Conservation (phyloP, 2,329 filamentous ascomycete genomes). For the Xylaria multiplex region DNA sequence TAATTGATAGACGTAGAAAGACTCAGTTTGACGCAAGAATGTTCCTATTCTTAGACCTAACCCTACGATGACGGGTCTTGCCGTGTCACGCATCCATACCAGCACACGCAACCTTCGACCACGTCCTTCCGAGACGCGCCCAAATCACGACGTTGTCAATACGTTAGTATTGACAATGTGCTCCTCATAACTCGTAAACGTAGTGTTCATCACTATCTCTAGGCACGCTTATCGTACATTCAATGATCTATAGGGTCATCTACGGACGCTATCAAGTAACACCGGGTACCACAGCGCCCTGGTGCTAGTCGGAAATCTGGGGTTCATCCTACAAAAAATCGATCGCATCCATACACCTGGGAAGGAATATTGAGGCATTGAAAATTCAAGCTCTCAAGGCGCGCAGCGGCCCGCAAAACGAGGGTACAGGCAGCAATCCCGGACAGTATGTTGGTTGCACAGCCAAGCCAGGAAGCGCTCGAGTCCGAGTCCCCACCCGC, state of each 20-base stretch:
- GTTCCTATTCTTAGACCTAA: too few species aligned
- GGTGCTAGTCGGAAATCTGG: neutral
- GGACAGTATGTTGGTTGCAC: slow-evolving; percentile 71
- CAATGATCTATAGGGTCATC: slow-evolving; percentile 24
- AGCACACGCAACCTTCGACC: too few species aligned
- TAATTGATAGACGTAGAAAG: too few species aligned
- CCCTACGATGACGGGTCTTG: too few species aligned
- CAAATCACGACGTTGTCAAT: neutral
- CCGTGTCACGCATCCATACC: too few species aligned
- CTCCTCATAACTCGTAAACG: neutral
- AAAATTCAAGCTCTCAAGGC: slow-evolving; percentile 60
- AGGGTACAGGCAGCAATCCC: slow-evolving; percentile 78
- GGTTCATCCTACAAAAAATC: neutral
- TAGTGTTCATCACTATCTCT: neutral
- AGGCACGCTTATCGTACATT: slow-evolving; percentile 22
- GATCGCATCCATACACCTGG: neutral
- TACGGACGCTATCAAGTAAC: slow-evolving; percentile 20
- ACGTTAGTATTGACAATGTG: neutral
- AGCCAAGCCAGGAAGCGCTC: slow-evolving; percentile 80
- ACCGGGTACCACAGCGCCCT: slow-evolving; percentile 4
- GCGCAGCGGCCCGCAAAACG: slow-evolving; percentile 84
- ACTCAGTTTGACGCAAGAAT: too few species aligned
- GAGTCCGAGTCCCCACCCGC: slow-evolving; percentile 90
- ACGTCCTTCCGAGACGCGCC: too few species aligned
- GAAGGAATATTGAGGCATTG: neutral